phyloP scores from a whole-genome alignment of 2,329 filamentous ascomycete species.

The Curvularia hawaiiensis region DNA sequence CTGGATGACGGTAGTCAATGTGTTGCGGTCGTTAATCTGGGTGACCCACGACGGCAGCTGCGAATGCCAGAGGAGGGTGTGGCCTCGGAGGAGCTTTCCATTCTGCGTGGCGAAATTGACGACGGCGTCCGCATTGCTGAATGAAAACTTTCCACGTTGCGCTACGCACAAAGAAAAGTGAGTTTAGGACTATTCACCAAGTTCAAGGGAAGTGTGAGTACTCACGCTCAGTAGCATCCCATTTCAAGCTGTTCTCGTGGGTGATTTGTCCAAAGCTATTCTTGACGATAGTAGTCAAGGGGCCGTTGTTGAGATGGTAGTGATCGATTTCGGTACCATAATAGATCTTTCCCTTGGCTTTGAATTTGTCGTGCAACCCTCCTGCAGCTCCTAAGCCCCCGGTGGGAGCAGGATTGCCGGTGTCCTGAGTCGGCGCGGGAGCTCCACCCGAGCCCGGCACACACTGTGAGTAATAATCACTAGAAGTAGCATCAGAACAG shows the following conservation, averaged over 20 bases:
- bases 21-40: constrained; percentile 57
- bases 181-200: not conserved
- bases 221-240: constrained; percentile 61
- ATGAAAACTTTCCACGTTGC: constrained; percentile 57
- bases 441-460: constrained; percentile 17
- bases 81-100: constrained; percentile 64
- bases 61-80: constrained; percentile 68
- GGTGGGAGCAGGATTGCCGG: constrained; percentile 9
- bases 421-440: not conserved
- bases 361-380: constrained; percentile 44
- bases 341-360: constrained; percentile 69
- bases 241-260: constrained; percentile 73
- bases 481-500: constrained; percentile 23
- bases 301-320: constrained; percentile 57
- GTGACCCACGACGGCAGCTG: constrained; percentile 62
- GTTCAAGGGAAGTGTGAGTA: constrained; percentile 23
- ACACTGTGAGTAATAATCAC: constrained; percentile 56
- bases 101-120: constrained; percentile 64
- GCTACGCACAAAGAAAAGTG: not conserved
- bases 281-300: constrained; percentile 62
- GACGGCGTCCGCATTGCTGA: constrained; percentile 62
- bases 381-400: constrained; percentile 1
- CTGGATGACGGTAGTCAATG: constrained; percentile 61
- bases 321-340: constrained; percentile 65
- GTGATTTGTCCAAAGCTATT: constrained; percentile 66